Conservation (phyloP, 805 yeast species). For the Candida dajiaensis region DNA sequence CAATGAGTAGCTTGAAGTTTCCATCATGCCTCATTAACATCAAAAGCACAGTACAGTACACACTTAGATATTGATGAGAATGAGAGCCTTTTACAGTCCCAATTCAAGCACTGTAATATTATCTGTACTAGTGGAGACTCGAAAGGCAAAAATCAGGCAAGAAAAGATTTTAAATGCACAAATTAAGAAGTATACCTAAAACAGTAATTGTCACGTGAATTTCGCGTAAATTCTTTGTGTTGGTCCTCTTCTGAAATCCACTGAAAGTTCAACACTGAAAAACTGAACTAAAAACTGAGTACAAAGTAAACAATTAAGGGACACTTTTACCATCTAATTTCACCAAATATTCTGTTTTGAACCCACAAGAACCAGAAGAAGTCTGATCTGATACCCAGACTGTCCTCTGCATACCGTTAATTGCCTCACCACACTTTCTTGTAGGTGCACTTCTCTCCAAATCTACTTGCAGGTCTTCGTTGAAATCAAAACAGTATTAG, state of each 20-base stretch:
- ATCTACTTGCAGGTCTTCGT: neutral
- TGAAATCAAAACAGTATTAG: neutral
- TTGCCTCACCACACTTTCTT: neutral
- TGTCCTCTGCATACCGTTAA: neutral
- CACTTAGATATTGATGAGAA: too few relatives aligned
- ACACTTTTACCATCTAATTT: neutral
- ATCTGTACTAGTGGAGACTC: too few relatives aligned
- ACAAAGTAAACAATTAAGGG: neutral
- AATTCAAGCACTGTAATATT: too few relatives aligned
- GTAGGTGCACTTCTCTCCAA: neutral
- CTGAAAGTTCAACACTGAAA: neutral
- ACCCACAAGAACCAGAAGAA: neutral
- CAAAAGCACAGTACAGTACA: too few relatives aligned
- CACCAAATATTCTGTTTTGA: neutral
- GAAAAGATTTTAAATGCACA: neutral
- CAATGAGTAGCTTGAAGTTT: too few relatives aligned
- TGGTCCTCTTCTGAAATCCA: neutral
- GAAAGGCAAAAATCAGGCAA: too few relatives aligned
- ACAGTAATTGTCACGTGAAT: neutral
- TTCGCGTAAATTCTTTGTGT: neutral
- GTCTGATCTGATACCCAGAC: neutral
- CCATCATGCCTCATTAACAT: too few relatives aligned
- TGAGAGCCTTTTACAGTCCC: too few relatives aligned
- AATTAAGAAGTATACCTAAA: neutral
- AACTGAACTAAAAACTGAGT: neutral